Evolutionary conservation across 2,329 filamentous ascomycete genomes (phyloP).

Genomic region (Colletotrichum orbiculare): DNA sequence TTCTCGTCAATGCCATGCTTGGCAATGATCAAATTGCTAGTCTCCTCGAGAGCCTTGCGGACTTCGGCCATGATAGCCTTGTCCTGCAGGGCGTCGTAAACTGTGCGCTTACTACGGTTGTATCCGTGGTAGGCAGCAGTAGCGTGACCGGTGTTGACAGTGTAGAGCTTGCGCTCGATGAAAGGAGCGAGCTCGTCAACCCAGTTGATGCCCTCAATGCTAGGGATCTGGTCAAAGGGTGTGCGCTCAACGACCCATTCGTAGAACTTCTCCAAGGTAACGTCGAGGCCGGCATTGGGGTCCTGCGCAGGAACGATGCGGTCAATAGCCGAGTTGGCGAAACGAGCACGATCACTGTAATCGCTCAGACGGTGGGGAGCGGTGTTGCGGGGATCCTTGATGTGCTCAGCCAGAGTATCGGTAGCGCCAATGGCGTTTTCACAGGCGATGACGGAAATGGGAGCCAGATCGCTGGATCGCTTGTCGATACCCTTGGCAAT

Average conservation of each 20-base stretch:
- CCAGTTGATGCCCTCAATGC: constrained; percentile 91
- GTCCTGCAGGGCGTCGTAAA: constrained; percentile 89
- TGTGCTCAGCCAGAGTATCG: constrained; percentile 84
- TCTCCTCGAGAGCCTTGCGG: constrained; percentile 83
- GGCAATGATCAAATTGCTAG: constrained; percentile 83
- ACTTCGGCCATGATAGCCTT: constrained; percentile 83
- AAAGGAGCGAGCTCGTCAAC: constrained; percentile 92
- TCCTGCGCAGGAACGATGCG: constrained; percentile 96
- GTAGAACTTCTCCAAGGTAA: constrained; percentile 98
- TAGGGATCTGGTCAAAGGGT: constrained; percentile 81
- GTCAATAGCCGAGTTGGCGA: constrained; percentile 98
- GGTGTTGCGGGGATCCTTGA: constrained; percentile 80
- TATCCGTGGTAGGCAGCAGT: constrained; percentile 96
- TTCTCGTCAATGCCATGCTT: constrained; percentile 84
- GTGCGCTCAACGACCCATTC: constrained; percentile 96
- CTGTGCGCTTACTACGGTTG: constrained; percentile 84
- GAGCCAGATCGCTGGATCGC: constrained; percentile 71
- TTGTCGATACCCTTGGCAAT: constrained; percentile 93
- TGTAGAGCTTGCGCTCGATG: constrained; percentile 99
- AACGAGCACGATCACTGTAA: constrained; percentile 81
- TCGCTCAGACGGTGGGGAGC: constrained; percentile 72
- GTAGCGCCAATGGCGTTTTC: constrained; percentile 98
- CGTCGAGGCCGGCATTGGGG: constrained; percentile 81
- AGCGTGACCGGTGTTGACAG: constrained; percentile 97
- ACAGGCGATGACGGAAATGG: constrained; percentile 93